phyloP scores from a whole-genome alignment of 169 alveolate species.

The Eimeria tenella region DNA sequence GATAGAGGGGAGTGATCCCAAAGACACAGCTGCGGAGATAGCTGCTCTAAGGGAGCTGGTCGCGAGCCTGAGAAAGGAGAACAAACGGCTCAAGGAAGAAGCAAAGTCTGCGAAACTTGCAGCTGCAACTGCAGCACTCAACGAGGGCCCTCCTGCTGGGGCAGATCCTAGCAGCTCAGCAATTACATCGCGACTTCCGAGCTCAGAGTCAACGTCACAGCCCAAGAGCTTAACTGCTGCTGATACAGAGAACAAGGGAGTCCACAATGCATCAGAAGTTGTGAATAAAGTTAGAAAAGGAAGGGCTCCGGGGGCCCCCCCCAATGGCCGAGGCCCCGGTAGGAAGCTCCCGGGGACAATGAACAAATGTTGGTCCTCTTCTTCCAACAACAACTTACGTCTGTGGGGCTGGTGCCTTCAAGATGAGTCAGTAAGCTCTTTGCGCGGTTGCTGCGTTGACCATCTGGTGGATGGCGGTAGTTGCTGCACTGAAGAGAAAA shows the following conservation, averaged over 20 bases:
- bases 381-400: not conserved
- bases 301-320: slow-evolving; percentile 49
- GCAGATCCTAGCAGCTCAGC: no score
- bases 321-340: slow-evolving; percentile 6
- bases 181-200: no score
- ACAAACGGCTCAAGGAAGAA: slow-evolving; percentile 21
- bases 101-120: not conserved
- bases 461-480: slow-evolving; percentile 1
- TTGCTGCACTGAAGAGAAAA: not conserved
- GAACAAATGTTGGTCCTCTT: not conserved
- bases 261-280: no score
- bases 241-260: no score
- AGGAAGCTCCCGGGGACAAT: not conserved
- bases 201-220: no score
- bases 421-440: slow-evolving; percentile 1
- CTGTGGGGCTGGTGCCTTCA: slow-evolving; percentile 32
- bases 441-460: slow-evolving; percentile 52
- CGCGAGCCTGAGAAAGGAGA: not conserved
- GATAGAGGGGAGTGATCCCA: no score
- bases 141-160: no score
- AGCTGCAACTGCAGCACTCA: no score
- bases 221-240: no score
- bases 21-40: not conserved
- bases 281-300: not conserved
- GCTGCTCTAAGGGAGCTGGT: not conserved